A percentile compares a stretch with the other conserved stretches of the same genome.
Conservation (phyloP, 2,329 filamentous ascomycete genomes). For the Cercospora janseana region DNA sequence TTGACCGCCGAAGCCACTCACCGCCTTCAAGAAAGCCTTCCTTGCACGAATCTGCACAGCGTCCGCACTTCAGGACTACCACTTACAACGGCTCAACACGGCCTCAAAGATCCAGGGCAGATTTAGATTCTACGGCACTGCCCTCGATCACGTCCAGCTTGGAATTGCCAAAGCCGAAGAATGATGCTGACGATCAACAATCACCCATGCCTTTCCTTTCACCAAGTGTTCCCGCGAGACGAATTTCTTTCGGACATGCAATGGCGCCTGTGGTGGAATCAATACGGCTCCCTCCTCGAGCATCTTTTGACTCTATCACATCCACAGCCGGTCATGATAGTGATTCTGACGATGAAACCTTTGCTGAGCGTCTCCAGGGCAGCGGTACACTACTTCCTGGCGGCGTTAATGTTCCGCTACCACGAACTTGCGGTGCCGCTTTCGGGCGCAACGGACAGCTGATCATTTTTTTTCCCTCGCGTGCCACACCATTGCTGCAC, state of each 20-base stretch:
- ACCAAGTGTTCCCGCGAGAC: constrained; percentile 32
- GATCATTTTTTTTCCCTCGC: constrained; percentile 58
- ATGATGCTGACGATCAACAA: constrained; percentile 19
- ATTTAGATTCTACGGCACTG: background rate
- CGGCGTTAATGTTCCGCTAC: constrained; percentile 63
- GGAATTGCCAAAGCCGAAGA: constrained; percentile 28
- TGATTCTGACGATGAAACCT: constrained; percentile 67
- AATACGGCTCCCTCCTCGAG: constrained; percentile 56
- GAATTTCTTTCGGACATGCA: constrained; percentile 39
- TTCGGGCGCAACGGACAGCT: constrained; percentile 59
- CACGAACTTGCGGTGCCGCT: constrained; percentile 57
- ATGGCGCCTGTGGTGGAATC: constrained; percentile 52
- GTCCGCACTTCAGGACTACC: background rate
- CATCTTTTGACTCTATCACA: constrained; percentile 49
- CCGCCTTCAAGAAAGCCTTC: background rate
- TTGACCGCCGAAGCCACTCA: constrained; percentile 9
- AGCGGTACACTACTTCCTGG: constrained; percentile 57
- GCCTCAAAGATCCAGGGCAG: background rate
- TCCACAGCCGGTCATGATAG: constrained; percentile 38
- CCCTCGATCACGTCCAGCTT: constrained; percentile 32
- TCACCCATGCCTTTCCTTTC: constrained; percentile 37
- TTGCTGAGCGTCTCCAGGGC: constrained; percentile 40
- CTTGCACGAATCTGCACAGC: background rate
- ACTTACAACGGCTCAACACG: background rate
- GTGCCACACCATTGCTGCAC: constrained; percentile 43